Evolutionary conservation across 805 yeast species (phyloP).

Genomic region (Suhomyces prunicola): DNA sequence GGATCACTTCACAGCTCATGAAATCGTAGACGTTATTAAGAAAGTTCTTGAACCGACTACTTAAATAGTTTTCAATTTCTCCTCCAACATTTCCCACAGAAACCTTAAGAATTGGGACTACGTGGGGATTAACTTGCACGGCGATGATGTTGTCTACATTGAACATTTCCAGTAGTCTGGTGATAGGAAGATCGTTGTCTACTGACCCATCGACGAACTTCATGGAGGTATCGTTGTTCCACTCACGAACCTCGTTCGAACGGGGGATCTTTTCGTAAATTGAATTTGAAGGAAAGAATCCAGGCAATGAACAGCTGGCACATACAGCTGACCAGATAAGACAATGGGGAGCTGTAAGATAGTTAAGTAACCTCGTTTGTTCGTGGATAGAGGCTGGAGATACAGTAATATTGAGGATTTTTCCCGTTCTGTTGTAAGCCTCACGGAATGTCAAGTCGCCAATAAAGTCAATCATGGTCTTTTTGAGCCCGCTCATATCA

Average conservation of each 20-base stretch:
- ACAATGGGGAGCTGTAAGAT: slow-evolving; percentile 78
- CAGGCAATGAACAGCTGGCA: slow-evolving; percentile 93
- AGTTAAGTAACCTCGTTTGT: slow-evolving; percentile 79
- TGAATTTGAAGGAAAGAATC: slow-evolving; percentile 82
- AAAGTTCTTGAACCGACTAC: slow-evolving; percentile 51
- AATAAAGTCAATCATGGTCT: slow-evolving; percentile 71
- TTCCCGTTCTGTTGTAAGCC: slow-evolving; percentile 90
- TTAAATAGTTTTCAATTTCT: slow-evolving; percentile 58
- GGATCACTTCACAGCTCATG: slow-evolving; percentile 68
- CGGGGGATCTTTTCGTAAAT: slow-evolving; percentile 77
- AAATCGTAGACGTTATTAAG: slow-evolving; percentile 57
- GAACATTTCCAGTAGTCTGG: slow-evolving; percentile 91
- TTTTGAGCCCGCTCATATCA: slow-evolving; percentile 66
- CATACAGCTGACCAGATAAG: slow-evolving; percentile 86
- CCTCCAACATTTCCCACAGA: slow-evolving; percentile 70
- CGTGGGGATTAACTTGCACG: slow-evolving; percentile 96
- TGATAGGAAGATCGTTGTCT: slow-evolving; percentile 87
- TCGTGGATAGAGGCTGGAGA: slow-evolving; percentile 90
- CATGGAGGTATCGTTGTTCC: slow-evolving; percentile 71
- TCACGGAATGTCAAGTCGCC: slow-evolving; percentile 93
- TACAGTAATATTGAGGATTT: slow-evolving; percentile 90
- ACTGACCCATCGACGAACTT: slow-evolving; percentile 96
- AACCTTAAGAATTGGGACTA: slow-evolving; percentile 76
- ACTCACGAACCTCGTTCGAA: slow-evolving; percentile 71
- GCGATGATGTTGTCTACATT: slow-evolving; percentile 97